phyloP scores from a whole-genome alignment of 306 rosid genomes.

The Vigna reflexopilosa region DNA sequence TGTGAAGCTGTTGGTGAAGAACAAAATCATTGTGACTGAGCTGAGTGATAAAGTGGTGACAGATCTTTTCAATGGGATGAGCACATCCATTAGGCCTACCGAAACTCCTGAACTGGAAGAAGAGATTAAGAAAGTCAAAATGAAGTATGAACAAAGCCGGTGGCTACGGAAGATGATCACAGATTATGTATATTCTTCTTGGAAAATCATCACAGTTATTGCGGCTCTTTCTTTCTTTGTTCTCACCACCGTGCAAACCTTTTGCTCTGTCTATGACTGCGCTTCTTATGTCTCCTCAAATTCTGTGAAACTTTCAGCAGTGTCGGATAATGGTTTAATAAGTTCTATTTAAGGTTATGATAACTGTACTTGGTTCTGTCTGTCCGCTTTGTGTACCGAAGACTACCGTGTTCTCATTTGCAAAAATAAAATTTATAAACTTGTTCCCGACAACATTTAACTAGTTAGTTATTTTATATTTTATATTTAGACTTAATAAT shows the following conservation, averaged over 20 bases:
- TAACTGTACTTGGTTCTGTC: too few species aligned
- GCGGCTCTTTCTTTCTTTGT: slow-evolving; percentile 21
- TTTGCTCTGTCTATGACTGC: slow-evolving; percentile 31
- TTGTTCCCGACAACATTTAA: too few species aligned
- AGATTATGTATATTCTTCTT: slow-evolving; percentile 7
- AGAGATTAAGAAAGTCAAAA: neutral
- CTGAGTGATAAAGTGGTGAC: neutral
- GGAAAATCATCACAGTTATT: neutral
- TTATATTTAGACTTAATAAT: too few species aligned
- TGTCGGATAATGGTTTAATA: neutral
- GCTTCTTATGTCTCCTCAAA: neutral
- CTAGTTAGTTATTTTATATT: too few species aligned
- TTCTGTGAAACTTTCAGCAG: neutral
- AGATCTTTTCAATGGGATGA: slow-evolving; percentile 40
- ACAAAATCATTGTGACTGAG: neutral
- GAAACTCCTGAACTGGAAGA: neutral
- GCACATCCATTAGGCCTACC: neutral
- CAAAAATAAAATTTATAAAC: too few species aligned
- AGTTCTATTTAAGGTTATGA: neutral
- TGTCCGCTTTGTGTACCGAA: too few species aligned
- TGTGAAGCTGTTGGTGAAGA: slow-evolving; percentile 24
- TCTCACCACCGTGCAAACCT: slow-evolving; percentile 22
- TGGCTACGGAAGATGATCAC: neutral
- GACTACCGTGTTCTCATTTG: too few species aligned
- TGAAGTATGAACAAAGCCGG: neutral